phyloP scores from a whole-genome alignment of 2,329 filamentous ascomycete species.

The Rasamsonia emersonii region DNA sequence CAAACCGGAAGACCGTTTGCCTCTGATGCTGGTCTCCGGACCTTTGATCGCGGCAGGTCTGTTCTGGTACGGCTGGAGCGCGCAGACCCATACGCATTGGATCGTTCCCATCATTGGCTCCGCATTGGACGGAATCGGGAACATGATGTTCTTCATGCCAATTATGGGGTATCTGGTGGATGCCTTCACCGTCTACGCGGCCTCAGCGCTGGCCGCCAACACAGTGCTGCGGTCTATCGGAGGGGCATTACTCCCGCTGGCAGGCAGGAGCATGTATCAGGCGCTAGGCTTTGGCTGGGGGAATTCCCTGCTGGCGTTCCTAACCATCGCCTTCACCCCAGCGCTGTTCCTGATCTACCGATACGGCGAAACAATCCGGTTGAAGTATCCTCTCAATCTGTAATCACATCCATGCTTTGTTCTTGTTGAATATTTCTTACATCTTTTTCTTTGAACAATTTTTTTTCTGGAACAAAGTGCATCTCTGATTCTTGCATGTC shows the following conservation, averaged over 20 bases:
- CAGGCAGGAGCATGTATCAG: conserved; percentile 42
- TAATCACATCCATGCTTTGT: too few species aligned
- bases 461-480: too few species aligned
- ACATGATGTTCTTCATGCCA: conserved; percentile 40
- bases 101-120: conserved; percentile 50
- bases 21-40: conserved; percentile 6
- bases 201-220: conserved; percentile 42
- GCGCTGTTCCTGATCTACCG: conserved; percentile 19
- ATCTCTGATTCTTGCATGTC: too few species aligned
- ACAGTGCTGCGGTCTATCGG: conserved; percentile 45
- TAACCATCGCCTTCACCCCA: conserved; percentile 40
- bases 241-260: conserved; percentile 51
- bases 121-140: conserved; percentile 42
- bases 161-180: conserved; percentile 54
- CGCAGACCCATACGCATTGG: conserved; percentile 43
- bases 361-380: conserved; percentile 21
- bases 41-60: conserved; percentile 23
- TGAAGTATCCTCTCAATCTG: conserved; percentile 9
- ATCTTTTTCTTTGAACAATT: too few species aligned
- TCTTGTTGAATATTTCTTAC: too few species aligned
- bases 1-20: conserved; percentile 10
- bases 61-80: conserved; percentile 48
- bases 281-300: conserved; percentile 39
- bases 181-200: conserved; percentile 34
- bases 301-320: conserved; percentile 44